A percentile compares a stretch with the other conserved stretches of the same genome.
These are phyloP conservation scores for Hamamelis virginiana DNA, from an alignment of 164 flowering plant species.

Conservation along the genomic window DNA sequence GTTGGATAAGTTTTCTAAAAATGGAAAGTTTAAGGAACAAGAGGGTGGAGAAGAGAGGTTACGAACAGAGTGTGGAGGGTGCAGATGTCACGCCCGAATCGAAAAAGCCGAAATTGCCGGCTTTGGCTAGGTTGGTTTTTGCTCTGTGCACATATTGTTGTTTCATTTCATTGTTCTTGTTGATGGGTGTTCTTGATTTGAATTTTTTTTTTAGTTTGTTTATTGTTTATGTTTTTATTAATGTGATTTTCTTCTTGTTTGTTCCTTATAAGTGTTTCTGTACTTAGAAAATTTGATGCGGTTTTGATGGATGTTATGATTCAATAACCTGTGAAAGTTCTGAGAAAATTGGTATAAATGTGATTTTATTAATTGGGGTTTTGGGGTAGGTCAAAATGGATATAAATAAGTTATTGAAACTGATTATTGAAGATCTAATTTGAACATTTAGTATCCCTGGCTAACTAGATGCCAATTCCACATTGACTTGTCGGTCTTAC, in stretches of 20 bases:
- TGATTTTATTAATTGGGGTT: background rate
- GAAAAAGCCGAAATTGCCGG: constrained; percentile 49
- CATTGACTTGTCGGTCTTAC: background rate
- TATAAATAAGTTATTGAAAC: background rate
- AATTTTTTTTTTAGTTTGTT: background rate
- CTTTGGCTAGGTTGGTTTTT: constrained; percentile 45
- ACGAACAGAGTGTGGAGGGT: constrained; percentile 24
- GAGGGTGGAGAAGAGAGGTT: constrained; percentile 42
- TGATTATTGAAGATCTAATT: too few species aligned
- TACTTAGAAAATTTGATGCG: background rate
- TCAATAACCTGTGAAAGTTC: background rate
- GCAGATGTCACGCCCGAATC: constrained; percentile 26
- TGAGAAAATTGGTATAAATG: background rate
- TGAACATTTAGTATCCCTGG: background rate
- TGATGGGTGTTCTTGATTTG: background rate
- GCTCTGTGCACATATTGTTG: background rate
- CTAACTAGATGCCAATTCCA: background rate
- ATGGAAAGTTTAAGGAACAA: constrained; percentile 39
- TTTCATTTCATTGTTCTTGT: background rate
- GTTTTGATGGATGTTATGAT: background rate
- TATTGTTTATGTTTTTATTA: too few species aligned
- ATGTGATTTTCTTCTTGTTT: background rate
- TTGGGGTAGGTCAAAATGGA: too few species aligned
- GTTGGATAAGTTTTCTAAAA: constrained; percentile 9
- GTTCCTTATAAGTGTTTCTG: background rate